phyloP scores from a whole-genome alignment of 148 eudicot genomes.

The Nepenthes gracilis region DNA sequence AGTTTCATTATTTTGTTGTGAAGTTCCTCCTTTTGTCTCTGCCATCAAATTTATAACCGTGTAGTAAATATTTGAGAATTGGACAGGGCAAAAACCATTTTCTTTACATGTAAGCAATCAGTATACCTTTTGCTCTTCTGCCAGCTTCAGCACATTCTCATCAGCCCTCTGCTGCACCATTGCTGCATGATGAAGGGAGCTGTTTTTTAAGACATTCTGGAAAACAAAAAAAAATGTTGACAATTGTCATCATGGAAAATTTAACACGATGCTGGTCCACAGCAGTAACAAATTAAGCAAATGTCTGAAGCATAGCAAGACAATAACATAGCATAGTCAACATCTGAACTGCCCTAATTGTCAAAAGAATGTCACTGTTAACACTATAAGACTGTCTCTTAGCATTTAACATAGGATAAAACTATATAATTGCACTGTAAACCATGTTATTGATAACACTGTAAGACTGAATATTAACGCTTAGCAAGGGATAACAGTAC shows the following conservation, averaged over 20 bases:
- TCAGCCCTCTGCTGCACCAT: constrained; percentile 67
- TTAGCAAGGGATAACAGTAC: too few species aligned
- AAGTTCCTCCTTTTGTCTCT: constrained; percentile 75
- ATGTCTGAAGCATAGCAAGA: too few species aligned
- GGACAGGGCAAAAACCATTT: not conserved
- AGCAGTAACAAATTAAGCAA: not conserved
- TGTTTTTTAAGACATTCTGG: constrained; percentile 61
- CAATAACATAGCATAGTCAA: too few species aligned
- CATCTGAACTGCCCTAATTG: too few species aligned
- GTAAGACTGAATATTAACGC: too few species aligned
- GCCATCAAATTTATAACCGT: constrained; percentile 9
- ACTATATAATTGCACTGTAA: too few species aligned
- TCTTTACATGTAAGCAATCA: constrained; percentile 1
- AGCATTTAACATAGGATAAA: too few species aligned
- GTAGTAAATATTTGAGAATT: not conserved
- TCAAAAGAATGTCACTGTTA: too few species aligned
- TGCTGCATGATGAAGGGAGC: constrained; percentile 57
- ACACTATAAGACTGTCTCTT: too few species aligned
- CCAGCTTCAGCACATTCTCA: constrained; percentile 65
- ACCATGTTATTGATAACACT: too few species aligned
- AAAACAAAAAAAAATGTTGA: constrained; percentile 11
- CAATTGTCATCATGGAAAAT: not conserved
- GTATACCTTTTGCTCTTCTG: constrained; percentile 73
- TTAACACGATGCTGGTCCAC: not conserved
- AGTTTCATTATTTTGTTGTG: constrained; percentile 61